Evolutionary conservation across 176 grass and related monocot genomes (phyloP).

Genomic region (Thalia dealbata): DNA sequence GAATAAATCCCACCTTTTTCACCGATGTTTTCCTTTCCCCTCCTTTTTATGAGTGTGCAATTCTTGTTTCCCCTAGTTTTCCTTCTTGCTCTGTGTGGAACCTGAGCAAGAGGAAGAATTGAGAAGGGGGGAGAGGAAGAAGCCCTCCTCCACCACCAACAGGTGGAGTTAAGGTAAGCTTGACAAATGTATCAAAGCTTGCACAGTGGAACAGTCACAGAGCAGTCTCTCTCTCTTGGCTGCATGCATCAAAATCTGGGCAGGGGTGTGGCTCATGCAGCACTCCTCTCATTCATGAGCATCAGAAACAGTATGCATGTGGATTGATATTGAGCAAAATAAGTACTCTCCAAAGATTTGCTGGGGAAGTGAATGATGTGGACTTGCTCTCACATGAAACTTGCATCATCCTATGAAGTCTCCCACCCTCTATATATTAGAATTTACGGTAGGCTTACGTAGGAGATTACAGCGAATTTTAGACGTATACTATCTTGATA

Average conservation of each 20-base stretch:
- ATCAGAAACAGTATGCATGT: conserved; percentile 26
- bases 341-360: too few relatives aligned
- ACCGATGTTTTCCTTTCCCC: conserved; percentile 14
- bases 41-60: not conserved
- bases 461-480: too few relatives aligned
- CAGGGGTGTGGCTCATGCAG: conserved; percentile 45
- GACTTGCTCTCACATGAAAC: not conserved
- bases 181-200: conserved; percentile 20
- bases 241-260: conserved; percentile 90
- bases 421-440: too few relatives aligned
- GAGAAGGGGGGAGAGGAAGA: not conserved
- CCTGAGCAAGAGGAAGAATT: not conserved
- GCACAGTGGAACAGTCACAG: conserved; percentile 22
- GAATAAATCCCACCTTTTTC: conserved; percentile 1
- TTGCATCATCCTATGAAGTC: too few relatives aligned
- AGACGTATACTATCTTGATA: too few relatives aligned
- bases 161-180: conserved; percentile 40
- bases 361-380: not conserved
- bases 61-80: not conserved
- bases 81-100: conserved; percentile 2
- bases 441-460: too few relatives aligned
- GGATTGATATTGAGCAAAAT: too few relatives aligned
- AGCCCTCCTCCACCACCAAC: conserved; percentile 17
- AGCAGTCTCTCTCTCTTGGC: conserved; percentile 11
- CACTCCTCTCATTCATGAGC: conserved; percentile 54